Conservation (phyloP, 345 rosid species). For the Eucalyptus rudis region DNA sequence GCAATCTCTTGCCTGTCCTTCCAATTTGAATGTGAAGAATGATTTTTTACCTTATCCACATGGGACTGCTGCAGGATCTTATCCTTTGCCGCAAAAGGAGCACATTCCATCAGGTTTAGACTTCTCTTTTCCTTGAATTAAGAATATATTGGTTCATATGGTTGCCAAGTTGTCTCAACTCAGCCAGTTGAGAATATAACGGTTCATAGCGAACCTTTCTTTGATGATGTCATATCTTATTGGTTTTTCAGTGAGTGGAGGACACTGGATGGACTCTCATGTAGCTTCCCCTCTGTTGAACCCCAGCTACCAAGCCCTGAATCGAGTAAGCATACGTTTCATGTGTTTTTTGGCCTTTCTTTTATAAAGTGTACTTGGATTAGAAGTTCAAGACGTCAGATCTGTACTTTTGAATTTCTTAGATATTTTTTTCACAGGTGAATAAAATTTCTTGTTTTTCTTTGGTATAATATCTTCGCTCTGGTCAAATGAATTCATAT, state of each 20-base stretch:
- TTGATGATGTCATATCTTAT: neutral
- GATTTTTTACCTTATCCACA: neutral
- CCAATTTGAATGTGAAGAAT: neutral
- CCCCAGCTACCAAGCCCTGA: neutral
- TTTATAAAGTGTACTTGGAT: neutral
- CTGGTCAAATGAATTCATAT: neutral
- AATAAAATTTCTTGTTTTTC: neutral
- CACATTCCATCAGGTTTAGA: conserved; percentile 1
- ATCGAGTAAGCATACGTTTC: neutral
- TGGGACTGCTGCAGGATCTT: neutral
- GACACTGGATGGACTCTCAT: neutral
- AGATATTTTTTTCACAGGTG: neutral
- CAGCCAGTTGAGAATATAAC: neutral
- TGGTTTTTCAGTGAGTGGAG: neutral
- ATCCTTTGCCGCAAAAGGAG: neutral
- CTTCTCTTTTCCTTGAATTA: neutral
- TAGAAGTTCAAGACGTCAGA: neutral
- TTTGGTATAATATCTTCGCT: neutral
- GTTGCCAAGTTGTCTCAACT: neutral
- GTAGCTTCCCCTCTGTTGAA: neutral
- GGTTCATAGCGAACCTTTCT: neutral
- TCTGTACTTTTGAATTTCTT: neutral
- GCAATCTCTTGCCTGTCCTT: neutral
- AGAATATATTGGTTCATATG: neutral
- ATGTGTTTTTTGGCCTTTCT: neutral